Conservation (phyloP, 352 stramenopile species). For the Phytophthora foliorum region DNA sequence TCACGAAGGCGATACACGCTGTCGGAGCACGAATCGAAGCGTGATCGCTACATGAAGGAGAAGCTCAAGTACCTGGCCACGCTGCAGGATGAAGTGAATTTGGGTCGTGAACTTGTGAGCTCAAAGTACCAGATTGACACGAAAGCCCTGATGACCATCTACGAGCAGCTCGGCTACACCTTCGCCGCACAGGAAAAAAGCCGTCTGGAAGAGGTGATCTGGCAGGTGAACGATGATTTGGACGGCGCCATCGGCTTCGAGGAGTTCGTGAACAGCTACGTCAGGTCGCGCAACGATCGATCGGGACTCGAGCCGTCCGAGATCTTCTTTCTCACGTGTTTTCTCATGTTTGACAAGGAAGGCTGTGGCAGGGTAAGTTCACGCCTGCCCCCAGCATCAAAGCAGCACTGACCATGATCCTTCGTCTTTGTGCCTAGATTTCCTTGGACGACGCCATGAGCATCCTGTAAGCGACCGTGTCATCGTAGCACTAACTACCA, state of each 20-base stretch:
- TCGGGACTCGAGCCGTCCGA: constrained; percentile 77
- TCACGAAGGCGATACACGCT: constrained; percentile 28
- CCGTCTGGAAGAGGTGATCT: constrained; percentile 76
- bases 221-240: constrained; percentile 85
- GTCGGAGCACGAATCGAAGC: constrained; percentile 50
- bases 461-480: constrained; percentile 60
- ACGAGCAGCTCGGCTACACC: constrained; percentile 65
- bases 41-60: constrained; percentile 48
- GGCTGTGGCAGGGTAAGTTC: constrained; percentile 64
- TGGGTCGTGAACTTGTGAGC: constrained; percentile 63
- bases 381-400: not conserved
- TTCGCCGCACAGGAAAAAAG: constrained; percentile 45
- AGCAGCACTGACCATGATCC: not conserved
- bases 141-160: constrained; percentile 58
- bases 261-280: constrained; percentile 82
- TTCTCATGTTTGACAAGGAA: constrained; percentile 88
- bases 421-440: constrained; percentile 47
- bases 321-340: constrained; percentile 87
- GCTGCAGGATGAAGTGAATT: constrained; percentile 67
- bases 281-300: constrained; percentile 67
- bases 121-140: constrained; percentile 62
- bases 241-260: constrained; percentile 79
- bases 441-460: constrained; percentile 82
- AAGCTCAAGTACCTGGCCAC: constrained; percentile 56
- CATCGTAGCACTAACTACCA: not conserved